phyloP scores from a whole-genome alignment of 2,329 filamentous ascomycete species.

The Tricladium varicosporioides region DNA sequence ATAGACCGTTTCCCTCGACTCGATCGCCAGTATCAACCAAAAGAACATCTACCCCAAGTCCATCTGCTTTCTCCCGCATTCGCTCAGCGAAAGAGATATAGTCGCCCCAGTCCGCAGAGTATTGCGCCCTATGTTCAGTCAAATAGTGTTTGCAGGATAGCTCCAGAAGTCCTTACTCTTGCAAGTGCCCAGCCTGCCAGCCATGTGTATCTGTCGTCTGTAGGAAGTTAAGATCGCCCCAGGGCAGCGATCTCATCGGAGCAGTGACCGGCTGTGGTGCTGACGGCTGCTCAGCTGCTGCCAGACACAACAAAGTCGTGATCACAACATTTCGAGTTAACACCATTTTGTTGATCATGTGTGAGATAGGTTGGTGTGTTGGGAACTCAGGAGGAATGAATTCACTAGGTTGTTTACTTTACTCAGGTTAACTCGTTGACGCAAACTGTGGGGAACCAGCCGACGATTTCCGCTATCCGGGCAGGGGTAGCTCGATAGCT shows the following conservation, averaged over 20 bases:
- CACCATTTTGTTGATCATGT: too few species aligned
- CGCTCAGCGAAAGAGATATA: conserved; percentile 91
- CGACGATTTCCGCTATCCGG: too few species aligned
- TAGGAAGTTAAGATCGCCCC: conserved; percentile 96
- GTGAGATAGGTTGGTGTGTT: too few species aligned
- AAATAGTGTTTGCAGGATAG: conserved; percentile 5
- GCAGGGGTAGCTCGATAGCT: too few species aligned
- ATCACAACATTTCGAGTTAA: background rate
- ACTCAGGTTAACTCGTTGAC: too few species aligned
- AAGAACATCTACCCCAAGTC: conserved; percentile 77
- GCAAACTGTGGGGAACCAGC: too few species aligned
- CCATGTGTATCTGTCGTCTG: conserved; percentile 96
- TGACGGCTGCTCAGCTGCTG: conserved; percentile 66
- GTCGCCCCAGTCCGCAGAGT: conserved; percentile 96
- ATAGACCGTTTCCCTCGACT: conserved; percentile 91
- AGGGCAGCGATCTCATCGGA: conserved; percentile 79
- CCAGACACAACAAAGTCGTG: conserved; percentile 21
- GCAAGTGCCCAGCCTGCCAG: conserved; percentile 90
- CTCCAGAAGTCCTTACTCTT: conserved; percentile 60
- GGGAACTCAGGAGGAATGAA: background rate
- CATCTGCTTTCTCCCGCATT: conserved; percentile 75
- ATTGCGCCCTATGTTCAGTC: conserved; percentile 63
- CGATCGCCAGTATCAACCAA: conserved; percentile 94
- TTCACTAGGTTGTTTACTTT: background rate
- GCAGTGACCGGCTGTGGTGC: conserved; percentile 75